Percentiles rank a stretch among this genome's conserved stretches.
These are phyloP conservation scores for Oryza brachyantha DNA, from an alignment of 176 grass and related monocot genomes.

Conservation along the genomic window DNA sequence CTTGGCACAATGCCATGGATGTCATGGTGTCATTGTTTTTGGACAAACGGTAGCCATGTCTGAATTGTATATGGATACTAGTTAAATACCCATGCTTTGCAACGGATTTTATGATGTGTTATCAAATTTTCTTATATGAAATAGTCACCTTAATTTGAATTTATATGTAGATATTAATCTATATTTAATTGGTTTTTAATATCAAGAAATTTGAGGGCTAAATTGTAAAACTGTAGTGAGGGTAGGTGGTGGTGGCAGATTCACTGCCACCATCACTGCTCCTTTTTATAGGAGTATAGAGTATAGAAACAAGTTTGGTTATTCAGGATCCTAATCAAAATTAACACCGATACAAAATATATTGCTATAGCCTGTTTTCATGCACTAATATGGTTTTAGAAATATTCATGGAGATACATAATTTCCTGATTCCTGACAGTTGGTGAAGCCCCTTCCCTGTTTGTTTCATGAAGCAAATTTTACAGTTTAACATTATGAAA, in stretches of 20 bases:
- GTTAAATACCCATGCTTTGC: too few species aligned
- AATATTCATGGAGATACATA: background rate
- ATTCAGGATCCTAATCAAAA: background rate
- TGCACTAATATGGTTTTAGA: background rate
- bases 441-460: conserved; percentile 3
- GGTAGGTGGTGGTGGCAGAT: too few species aligned
- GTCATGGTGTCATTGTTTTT: background rate
- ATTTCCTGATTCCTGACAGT: background rate
- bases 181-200: too few species aligned
- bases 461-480: conserved; percentile 22
- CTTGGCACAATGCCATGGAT: background rate
- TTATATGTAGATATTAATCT: too few species aligned
- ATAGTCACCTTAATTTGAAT: too few species aligned
- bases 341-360: background rate
- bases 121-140: too few species aligned
- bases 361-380: background rate
- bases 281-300: too few species aligned
- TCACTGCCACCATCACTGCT: too few species aligned
- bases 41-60: background rate
- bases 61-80: conserved; percentile 17
- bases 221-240: too few species aligned
- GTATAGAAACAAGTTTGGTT: background rate
- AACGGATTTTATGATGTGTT: too few species aligned
- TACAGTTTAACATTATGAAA: background rate
- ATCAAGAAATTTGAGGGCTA: too few species aligned